phyloP scores from a whole-genome alignment of 495 filamentous ascomycete genomes.

The Podospora tetraspora region DNA sequence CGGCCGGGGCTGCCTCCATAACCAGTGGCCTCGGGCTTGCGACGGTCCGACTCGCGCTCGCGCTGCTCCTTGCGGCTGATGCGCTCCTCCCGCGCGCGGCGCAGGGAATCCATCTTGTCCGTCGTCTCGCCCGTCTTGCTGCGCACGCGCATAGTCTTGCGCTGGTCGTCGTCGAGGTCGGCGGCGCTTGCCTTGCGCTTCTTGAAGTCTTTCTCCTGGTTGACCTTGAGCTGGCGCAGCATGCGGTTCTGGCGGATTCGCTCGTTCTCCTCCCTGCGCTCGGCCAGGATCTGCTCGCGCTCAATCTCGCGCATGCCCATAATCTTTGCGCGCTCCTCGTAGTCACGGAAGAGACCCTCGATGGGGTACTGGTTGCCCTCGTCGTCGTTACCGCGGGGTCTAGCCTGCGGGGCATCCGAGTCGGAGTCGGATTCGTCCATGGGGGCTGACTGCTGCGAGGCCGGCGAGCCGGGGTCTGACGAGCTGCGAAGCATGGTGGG shows the following conservation, averaged over 20 bases:
- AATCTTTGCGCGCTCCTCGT: constrained; percentile 74
- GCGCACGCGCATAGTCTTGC: constrained; percentile 79
- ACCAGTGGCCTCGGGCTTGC: constrained; percentile 44
- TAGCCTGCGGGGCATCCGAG: constrained; percentile 50
- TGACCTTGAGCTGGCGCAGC: constrained; percentile 73
- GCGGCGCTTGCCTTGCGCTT: constrained; percentile 76
- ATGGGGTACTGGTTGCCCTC: constrained; percentile 72
- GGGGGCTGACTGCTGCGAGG: constrained; percentile 73
- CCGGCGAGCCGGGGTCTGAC: constrained; percentile 57
- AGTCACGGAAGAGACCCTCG: constrained; percentile 78
- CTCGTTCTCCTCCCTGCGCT: constrained; percentile 76
- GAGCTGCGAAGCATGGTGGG: constrained; percentile 41
- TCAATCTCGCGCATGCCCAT: constrained; percentile 84
- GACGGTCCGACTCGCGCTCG: constrained; percentile 60
- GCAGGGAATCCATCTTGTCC: constrained; percentile 73
- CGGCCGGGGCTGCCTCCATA: constrained; percentile 49
- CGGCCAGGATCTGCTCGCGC: constrained; percentile 83
- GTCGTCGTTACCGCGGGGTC: constrained; percentile 51
- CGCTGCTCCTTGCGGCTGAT: constrained; percentile 68
- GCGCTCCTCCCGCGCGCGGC: constrained; percentile 79
- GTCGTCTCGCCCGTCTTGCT: constrained; percentile 76
- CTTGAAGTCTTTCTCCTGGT: constrained; percentile 59
- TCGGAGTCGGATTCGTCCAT: constrained; percentile 89
- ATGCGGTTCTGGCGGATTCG: constrained; percentile 74
- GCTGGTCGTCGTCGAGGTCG: constrained; percentile 63